These are phyloP conservation scores for Gardenia jasminoides DNA, from an alignment of 257 asterid genomes.

Conservation along the genomic window DNA sequence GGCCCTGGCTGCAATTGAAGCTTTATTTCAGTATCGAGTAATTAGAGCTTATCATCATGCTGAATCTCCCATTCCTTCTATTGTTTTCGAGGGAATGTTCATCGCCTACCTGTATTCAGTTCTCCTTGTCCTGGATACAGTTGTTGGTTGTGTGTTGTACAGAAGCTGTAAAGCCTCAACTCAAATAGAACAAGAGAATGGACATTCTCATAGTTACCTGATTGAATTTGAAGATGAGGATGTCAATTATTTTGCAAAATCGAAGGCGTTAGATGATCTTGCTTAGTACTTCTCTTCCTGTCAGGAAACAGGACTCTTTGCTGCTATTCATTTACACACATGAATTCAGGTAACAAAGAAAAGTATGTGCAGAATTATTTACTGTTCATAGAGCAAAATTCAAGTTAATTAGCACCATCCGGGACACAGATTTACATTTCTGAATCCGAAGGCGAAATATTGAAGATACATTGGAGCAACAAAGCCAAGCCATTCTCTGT, in stretches of 20 bases:
- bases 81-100: conserved; percentile 55
- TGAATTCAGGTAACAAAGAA: conserved; percentile 13
- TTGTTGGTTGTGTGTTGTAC: conserved; percentile 51
- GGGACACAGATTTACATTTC: conserved; percentile 5
- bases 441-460: conserved; percentile 4
- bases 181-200: conserved; percentile 24
- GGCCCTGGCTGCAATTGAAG: conserved; percentile 56
- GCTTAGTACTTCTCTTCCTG: conserved; percentile 11
- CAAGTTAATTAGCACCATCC: neutral
- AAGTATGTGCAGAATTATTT: neutral
- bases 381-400: neutral
- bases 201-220: conserved; percentile 8
- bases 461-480: conserved; percentile 3
- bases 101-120: conserved; percentile 58
- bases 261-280: conserved; percentile 32
- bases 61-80: conserved; percentile 12
- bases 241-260: conserved; percentile 10
- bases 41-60: conserved; percentile 28
- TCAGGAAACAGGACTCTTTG: neutral
- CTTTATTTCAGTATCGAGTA: conserved; percentile 62
- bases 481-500: neutral
- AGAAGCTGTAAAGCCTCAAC: conserved; percentile 31
- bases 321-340: conserved; percentile 4
- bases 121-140: conserved; percentile 61
- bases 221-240: conserved; percentile 31